These are phyloP conservation scores for Podila verticillata DNA, from an alignment of 192 early-diverging fungal species.

Conservation along the genomic window DNA sequence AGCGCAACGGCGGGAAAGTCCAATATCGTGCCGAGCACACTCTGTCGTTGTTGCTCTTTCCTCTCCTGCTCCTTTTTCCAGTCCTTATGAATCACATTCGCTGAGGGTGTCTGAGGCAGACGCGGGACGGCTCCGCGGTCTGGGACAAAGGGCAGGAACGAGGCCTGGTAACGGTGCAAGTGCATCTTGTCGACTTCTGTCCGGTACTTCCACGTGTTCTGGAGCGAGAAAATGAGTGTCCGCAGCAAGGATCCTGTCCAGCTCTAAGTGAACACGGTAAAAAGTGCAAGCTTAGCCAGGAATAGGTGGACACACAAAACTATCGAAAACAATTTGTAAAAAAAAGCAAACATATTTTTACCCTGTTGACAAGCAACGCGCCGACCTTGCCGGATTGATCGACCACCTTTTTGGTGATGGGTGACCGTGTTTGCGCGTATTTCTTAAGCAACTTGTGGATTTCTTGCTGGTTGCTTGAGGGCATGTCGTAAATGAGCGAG, in stretches of 20 bases:
- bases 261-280: neutral
- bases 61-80: no score
- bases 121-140: constrained; percentile 4
- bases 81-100: no score
- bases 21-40: no score
- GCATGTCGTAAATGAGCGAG: constrained; percentile 20
- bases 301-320: no score
- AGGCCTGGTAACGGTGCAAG: constrained; percentile 12
- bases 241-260: constrained; percentile 6
- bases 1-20: no score
- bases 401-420: constrained; percentile 4
- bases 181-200: constrained; percentile 2
- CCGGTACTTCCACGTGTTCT: constrained; percentile 4
- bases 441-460: constrained; percentile 4
- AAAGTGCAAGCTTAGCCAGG: no score
- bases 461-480: neutral
- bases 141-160: constrained; percentile 11
- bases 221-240: neutral
- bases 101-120: no score
- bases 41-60: no score
- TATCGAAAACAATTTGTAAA: no score
- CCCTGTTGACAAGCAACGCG: constrained; percentile 4
- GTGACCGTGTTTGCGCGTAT: neutral
- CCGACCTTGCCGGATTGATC: constrained; percentile 8
- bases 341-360: no score